Conservation (phyloP, 139 green algal species). For the Tetradesmus obliquus region DNA sequence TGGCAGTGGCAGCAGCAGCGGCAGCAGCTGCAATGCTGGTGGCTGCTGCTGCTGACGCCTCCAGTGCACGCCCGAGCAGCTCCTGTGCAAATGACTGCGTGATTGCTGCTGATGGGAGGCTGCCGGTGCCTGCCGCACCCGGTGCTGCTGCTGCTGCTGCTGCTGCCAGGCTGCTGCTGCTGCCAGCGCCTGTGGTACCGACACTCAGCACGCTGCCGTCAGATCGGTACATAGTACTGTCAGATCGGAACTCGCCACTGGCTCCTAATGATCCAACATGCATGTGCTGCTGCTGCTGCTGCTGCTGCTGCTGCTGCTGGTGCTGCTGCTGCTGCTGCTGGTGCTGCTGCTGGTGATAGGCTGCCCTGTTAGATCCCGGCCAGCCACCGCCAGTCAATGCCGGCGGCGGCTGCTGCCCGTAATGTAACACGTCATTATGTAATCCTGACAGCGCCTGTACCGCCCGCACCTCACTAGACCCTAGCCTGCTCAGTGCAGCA, state of each 20-base stretch:
- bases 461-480: conserved; percentile 32
- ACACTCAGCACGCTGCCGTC: neutral
- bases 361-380: neutral
- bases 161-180: conserved; percentile 1
- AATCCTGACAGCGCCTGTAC: conserved; percentile 32
- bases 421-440: conserved; percentile 21
- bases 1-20: conserved; percentile 17
- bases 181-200: neutral
- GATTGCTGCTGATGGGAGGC: neutral
- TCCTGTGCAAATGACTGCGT: neutral
- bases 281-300: neutral
- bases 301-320: neutral
- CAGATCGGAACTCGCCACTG: neutral
- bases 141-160: conserved; percentile 33
- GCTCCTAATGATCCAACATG: neutral
- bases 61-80: neutral
- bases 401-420: neutral
- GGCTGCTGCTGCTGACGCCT: conserved; percentile 16
- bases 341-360: neutral
- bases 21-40: conserved; percentile 23
- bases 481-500: conserved; percentile 16
- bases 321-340: conserved; percentile 20
- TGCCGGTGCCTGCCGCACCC: neutral
- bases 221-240: neutral
- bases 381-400: neutral